Conservation (phyloP, 2,329 filamentous ascomycete genomes). For the Alternaria panax region DNA sequence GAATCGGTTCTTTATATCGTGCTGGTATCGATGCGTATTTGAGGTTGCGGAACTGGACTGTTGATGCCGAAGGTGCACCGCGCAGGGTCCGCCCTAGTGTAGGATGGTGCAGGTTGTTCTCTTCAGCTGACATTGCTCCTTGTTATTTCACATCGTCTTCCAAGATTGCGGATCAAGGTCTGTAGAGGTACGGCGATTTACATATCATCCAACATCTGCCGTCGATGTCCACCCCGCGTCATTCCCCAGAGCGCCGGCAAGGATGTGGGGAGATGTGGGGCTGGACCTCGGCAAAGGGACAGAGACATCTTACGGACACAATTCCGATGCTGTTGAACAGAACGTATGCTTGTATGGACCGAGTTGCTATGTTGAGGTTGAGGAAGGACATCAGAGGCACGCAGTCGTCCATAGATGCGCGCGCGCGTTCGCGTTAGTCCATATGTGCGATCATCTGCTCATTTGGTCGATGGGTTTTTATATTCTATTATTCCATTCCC, state of each 20-base stretch:
- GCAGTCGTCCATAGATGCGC: background rate
- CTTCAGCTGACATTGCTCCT: constrained; percentile 1
- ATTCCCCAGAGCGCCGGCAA: background rate
- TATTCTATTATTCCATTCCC: background rate
- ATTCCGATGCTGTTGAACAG: background rate
- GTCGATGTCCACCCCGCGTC: background rate
- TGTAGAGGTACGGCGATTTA: background rate
- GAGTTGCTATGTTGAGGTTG: background rate
- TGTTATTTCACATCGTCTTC: background rate
- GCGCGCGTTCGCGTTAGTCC: background rate
- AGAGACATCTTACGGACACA: background rate
- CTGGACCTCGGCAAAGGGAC: constrained; percentile 12
- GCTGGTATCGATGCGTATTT: constrained; percentile 47
- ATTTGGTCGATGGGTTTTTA: background rate
- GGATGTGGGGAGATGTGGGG: constrained; percentile 18
- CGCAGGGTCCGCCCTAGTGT: constrained; percentile 26
- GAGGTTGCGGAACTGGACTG: constrained; percentile 46
- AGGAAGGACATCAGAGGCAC: background rate
- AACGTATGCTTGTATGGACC: background rate
- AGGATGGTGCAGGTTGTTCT: constrained; percentile 17
- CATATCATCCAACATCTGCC: too few relatives aligned
- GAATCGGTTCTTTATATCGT: constrained; percentile 43
- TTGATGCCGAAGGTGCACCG: constrained; percentile 26
- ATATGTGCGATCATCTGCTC: background rate
- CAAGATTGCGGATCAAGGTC: background rate